These are phyloP conservation scores for Kluyveromyces sp. DNA, from an alignment of 1,139 yeast species.

Conservation along the genomic window DNA sequence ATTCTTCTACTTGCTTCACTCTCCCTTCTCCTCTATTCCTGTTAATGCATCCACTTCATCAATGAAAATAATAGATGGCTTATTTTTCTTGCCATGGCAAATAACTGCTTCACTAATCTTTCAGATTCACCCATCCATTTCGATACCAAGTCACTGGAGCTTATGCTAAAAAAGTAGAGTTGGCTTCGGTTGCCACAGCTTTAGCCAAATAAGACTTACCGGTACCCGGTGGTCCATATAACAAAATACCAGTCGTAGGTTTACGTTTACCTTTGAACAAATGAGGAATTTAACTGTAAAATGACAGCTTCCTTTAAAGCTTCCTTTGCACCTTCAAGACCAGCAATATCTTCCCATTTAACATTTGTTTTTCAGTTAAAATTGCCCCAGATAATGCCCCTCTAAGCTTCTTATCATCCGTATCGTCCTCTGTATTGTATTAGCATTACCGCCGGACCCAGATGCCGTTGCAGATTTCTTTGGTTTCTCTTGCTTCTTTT, in stretches of 20 bases:
- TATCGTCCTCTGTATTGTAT: slow-evolving; percentile 58
- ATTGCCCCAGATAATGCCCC: slow-evolving; percentile 93
- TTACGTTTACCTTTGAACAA: slow-evolving; percentile 88
- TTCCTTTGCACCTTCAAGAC: slow-evolving; percentile 90
- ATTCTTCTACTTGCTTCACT: slow-evolving; percentile 94
- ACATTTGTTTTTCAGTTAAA: slow-evolving; percentile 83
- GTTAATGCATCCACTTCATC: slow-evolving; percentile 98
- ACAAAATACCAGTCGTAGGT: slow-evolving; percentile 84
- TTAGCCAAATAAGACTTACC: slow-evolving; percentile 96
- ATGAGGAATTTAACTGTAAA: slow-evolving; percentile 89
- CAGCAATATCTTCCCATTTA: slow-evolving; percentile 94
- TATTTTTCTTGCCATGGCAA: slow-evolving; percentile 90
- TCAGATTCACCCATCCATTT: slow-evolving; percentile 99
- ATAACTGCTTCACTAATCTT: slow-evolving; percentile 86
- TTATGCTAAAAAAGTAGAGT: slow-evolving; percentile 93
- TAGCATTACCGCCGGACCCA: slow-evolving; percentile 32
- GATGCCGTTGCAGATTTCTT: slow-evolving; percentile 12
- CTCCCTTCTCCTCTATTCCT: slow-evolving; percentile 98
- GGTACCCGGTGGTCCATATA: slow-evolving; percentile 98
- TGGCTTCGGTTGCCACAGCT: slow-evolving; percentile 98
- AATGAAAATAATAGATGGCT: slow-evolving; percentile 90
- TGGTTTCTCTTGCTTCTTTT: slow-evolving; percentile 34
- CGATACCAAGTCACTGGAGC: slow-evolving; percentile 88
- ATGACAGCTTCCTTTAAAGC: slow-evolving; percentile 97
- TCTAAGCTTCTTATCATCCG: slow-evolving; percentile 78